Percentiles rank a stretch among this genome's conserved stretches.
These are phyloP conservation scores for Mortierella sp. DNA, from an alignment of 371 early-diverging fungal species.

Conservation along the genomic window DNA sequence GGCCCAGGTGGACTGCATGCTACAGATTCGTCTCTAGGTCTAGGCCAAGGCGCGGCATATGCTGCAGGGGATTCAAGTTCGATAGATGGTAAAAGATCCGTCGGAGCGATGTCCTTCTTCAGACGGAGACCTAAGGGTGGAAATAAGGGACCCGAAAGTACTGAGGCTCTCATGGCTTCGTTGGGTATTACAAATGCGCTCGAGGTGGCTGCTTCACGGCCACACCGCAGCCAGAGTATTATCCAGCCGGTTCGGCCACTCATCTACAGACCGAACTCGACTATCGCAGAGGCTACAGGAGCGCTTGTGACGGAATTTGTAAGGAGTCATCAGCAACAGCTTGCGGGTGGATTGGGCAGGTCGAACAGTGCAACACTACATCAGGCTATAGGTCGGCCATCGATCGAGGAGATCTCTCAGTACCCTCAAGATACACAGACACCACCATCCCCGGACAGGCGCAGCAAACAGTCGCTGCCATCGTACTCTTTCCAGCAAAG, in stretches of 20 bases:
- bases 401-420: not conserved
- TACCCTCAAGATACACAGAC: not conserved
- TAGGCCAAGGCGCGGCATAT: constrained; percentile 8
- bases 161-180: constrained; percentile 15
- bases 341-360: not conserved
- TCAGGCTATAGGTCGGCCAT: not conserved
- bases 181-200: constrained; percentile 23
- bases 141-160: constrained; percentile 8
- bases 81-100: constrained; percentile 5
- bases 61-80: not conserved
- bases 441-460: constrained; percentile 38
- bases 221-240: no score
- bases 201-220: not conserved
- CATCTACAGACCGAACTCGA: constrained; percentile 36
- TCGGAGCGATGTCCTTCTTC: constrained; percentile 8
- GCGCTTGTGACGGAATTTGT: constrained; percentile 43
- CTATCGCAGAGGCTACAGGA: constrained; percentile 27
- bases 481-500: constrained; percentile 1
- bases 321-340: constrained; percentile 26
- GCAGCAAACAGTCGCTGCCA: constrained; percentile 25
- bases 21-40: not conserved
- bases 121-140: not conserved
- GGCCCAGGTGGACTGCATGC: not conserved
- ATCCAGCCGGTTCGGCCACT: not conserved
- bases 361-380: not conserved